phyloP scores from a whole-genome alignment of 345 rosid genomes.

The Crucihimalaya himalaica region DNA sequence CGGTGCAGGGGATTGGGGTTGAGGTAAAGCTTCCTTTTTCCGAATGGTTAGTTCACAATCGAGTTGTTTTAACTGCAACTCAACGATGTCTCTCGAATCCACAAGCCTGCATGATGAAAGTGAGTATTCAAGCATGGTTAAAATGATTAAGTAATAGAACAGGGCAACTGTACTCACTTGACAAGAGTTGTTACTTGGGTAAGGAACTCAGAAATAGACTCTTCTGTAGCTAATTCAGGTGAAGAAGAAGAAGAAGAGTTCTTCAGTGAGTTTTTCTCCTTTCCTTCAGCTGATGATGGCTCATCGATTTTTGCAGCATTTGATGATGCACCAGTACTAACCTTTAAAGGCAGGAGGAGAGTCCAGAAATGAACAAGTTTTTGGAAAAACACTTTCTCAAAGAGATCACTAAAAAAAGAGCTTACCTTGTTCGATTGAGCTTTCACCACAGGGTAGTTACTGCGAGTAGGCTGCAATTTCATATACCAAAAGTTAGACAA shows the following conservation, averaged over 20 bases:
- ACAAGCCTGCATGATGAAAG: slow-evolving; percentile 63
- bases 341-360: slow-evolving; percentile 63
- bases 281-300: slow-evolving; percentile 43
- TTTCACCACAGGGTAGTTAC: slow-evolving; percentile 50
- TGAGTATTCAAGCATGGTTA: not conserved
- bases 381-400: slow-evolving; percentile 43
- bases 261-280: slow-evolving; percentile 43
- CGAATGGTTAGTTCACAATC: slow-evolving; percentile 78
- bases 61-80: slow-evolving; percentile 83
- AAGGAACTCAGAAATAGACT: slow-evolving; percentile 73
- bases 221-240: slow-evolving; percentile 55
- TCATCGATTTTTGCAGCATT: slow-evolving; percentile 52
- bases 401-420: slow-evolving; percentile 39
- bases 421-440: slow-evolving; percentile 72
- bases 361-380: slow-evolving; percentile 51
- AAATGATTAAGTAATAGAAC: not conserved
- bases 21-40: slow-evolving; percentile 86
- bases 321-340: slow-evolving; percentile 53
- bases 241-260: slow-evolving; percentile 48
- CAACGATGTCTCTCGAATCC: slow-evolving; percentile 84
- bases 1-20: slow-evolving; percentile 54
- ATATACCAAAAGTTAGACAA: slow-evolving; percentile 20
- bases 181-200: slow-evolving; percentile 79
- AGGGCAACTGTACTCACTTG: slow-evolving; percentile 50
- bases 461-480: slow-evolving; percentile 49